A percentile compares a stretch with the other conserved stretches of the same genome.
Evolutionary conservation across 179 eudicot genomes (phyloP).

Genomic region (Beta corolliflora): DNA sequence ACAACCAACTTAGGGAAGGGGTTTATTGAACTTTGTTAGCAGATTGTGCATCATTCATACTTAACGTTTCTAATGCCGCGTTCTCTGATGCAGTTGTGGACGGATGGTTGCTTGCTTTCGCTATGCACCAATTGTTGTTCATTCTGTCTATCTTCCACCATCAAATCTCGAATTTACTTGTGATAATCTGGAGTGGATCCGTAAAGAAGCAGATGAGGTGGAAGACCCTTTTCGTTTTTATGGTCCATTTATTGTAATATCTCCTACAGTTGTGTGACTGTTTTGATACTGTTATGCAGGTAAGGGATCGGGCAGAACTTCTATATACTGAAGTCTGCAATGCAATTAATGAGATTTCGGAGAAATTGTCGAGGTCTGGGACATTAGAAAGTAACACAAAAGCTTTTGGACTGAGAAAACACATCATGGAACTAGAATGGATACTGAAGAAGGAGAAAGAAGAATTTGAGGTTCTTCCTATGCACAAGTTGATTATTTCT

Average conservation of each 20-base stretch:
- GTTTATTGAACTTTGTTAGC: background rate
- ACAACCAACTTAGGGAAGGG: background rate
- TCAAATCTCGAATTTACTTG: conserved; percentile 46
- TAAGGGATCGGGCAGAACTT: conserved; percentile 38
- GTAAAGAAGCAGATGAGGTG: conserved; percentile 46
- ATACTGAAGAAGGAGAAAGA: conserved; percentile 46
- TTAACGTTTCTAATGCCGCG: background rate
- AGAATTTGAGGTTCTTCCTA: conserved; percentile 46
- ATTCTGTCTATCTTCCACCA: conserved; percentile 49
- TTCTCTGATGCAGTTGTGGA: conserved; percentile 44
- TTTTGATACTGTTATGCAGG: conserved; percentile 33
- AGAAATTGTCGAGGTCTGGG: conserved; percentile 34
- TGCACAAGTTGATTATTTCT: background rate
- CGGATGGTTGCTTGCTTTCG: conserved; percentile 64
- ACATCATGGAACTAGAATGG: conserved; percentile 39
- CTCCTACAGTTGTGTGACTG: background rate
- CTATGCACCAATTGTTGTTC: conserved; percentile 50
- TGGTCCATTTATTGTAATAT: background rate
- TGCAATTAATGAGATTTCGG: conserved; percentile 43
- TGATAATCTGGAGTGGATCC: conserved; percentile 47
- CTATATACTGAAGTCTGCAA: conserved; percentile 49
- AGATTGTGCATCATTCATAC: background rate
- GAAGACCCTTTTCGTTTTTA: conserved; percentile 8
- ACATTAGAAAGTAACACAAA: conserved; percentile 29
- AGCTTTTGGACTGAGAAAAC: conserved; percentile 37